Conservation (phyloP, 306 rosid genomes). For the Quercus cerris region DNA sequence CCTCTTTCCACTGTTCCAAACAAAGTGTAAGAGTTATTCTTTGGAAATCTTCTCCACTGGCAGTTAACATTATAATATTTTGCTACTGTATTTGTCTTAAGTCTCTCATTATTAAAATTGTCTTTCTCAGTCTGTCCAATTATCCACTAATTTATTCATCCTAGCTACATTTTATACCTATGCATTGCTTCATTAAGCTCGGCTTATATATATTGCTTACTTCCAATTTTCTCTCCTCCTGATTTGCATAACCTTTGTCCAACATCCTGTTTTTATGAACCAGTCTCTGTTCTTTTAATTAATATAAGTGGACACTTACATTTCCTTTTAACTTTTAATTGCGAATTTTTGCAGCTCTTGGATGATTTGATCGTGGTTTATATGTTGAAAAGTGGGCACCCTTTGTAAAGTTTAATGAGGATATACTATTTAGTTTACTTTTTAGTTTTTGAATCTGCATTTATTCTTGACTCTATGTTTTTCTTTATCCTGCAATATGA, state of each 20-base stretch:
- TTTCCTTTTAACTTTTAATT: not conserved
- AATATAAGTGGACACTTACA: not conserved
- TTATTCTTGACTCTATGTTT: not conserved
- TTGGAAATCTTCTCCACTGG: too few relatives aligned
- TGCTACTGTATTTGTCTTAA: too few relatives aligned
- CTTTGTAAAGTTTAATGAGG: conserved; percentile 41
- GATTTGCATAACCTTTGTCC: not conserved
- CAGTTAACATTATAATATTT: too few relatives aligned
- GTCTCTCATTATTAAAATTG: too few relatives aligned
- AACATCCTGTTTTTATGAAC: not conserved
- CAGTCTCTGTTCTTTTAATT: not conserved
- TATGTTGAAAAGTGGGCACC: conserved; percentile 94
- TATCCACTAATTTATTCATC: not conserved
- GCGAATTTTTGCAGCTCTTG: conserved; percentile 63
- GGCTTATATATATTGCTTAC: not conserved
- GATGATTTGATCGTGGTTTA: conserved; percentile 73
- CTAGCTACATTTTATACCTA: not conserved
- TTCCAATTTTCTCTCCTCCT: not conserved
- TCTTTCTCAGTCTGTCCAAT: too few relatives aligned
- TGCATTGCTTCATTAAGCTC: not conserved
- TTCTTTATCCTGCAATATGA: not conserved
- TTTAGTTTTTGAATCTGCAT: not conserved
- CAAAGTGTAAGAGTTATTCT: too few relatives aligned
- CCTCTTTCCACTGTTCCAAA: too few relatives aligned
- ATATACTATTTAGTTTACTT: too few relatives aligned